Evolutionary conservation across 148 eudicot genomes (phyloP).

Genomic region (Simmondsia chinensis): DNA sequence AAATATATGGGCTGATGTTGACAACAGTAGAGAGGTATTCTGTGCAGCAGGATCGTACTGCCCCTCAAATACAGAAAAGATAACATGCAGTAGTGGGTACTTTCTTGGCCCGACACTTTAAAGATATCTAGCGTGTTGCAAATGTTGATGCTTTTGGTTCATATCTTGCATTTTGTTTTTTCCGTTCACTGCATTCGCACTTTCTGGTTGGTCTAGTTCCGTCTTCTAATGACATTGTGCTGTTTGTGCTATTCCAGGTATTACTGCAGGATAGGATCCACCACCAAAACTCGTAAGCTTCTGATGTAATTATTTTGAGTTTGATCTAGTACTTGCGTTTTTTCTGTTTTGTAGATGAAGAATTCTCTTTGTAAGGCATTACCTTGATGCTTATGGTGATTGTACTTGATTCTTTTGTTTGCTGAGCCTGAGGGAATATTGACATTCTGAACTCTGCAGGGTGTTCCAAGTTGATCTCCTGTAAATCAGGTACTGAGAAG

Average conservation of each 20-base stretch:
- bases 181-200: neutral
- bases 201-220: neutral
- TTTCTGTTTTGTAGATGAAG: too few relatives aligned
- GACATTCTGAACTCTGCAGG: conserved; percentile 30
- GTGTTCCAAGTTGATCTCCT: conserved; percentile 76
- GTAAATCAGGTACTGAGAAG: conserved; percentile 38
- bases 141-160: neutral
- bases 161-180: neutral
- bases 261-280: conserved; percentile 85
- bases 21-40: conserved; percentile 40
- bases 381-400: too few relatives aligned
- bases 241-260: conserved; percentile 43
- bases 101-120: conserved; percentile 5
- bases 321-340: too few relatives aligned
- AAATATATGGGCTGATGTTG: conserved; percentile 73
- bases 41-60: conserved; percentile 89
- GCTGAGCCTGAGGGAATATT: conserved; percentile 1
- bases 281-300: conserved; percentile 55
- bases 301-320: neutral
- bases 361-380: neutral
- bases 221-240: too few relatives aligned
- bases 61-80: conserved; percentile 46
- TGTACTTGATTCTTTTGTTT: too few relatives aligned
- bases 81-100: conserved; percentile 68
- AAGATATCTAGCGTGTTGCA: neutral